These are phyloP conservation scores for Arctium lappa DNA, from an alignment of 129 eudicot species.

Conservation along the genomic window DNA sequence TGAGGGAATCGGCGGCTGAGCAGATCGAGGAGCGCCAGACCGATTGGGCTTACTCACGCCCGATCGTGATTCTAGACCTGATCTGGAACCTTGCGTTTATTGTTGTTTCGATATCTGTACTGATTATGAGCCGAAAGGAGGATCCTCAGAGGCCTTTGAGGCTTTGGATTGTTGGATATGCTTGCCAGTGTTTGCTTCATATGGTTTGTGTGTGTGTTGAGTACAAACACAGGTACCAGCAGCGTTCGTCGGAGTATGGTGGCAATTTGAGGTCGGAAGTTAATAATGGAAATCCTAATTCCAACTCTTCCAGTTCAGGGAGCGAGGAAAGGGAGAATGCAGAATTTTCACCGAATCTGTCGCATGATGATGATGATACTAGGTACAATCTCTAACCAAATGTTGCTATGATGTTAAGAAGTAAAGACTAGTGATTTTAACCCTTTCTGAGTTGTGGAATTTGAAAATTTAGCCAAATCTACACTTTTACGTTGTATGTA, in stretches of 20 bases:
- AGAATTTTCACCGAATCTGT: slow-evolving; percentile 23
- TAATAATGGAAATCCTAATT: slow-evolving; percentile 15
- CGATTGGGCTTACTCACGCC: slow-evolving; percentile 84
- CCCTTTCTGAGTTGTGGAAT: not conserved
- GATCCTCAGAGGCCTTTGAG: slow-evolving; percentile 57
- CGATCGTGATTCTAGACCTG: slow-evolving; percentile 59
- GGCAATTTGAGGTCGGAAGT: slow-evolving; percentile 22
- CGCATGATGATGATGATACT: slow-evolving; percentile 41
- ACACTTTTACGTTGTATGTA: not conserved
- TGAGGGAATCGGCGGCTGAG: slow-evolving; percentile 73
- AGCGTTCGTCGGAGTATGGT: slow-evolving; percentile 18
- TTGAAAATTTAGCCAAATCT: not conserved
- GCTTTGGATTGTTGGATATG: slow-evolving; percentile 74
- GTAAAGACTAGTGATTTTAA: not conserved
- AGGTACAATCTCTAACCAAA: slow-evolving; percentile 32
- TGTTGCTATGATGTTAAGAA: not conserved
- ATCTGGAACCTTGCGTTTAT: slow-evolving; percentile 68
- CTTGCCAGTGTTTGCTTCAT: slow-evolving; percentile 65
- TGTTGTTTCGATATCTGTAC: slow-evolving; percentile 38
- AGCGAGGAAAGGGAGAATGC: slow-evolving; percentile 43
- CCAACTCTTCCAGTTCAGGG: slow-evolving; percentile 37
- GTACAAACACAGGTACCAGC: slow-evolving; percentile 46
- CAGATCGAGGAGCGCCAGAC: slow-evolving; percentile 76
- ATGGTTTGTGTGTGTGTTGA: slow-evolving; percentile 69
- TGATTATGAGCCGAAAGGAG: slow-evolving; percentile 52